A percentile compares a stretch with the other conserved stretches of the same genome.
These are phyloP conservation scores for Galerina sulciceps DNA, from an alignment of 768 basidiomycete genomes.

Conservation along the genomic window DNA sequence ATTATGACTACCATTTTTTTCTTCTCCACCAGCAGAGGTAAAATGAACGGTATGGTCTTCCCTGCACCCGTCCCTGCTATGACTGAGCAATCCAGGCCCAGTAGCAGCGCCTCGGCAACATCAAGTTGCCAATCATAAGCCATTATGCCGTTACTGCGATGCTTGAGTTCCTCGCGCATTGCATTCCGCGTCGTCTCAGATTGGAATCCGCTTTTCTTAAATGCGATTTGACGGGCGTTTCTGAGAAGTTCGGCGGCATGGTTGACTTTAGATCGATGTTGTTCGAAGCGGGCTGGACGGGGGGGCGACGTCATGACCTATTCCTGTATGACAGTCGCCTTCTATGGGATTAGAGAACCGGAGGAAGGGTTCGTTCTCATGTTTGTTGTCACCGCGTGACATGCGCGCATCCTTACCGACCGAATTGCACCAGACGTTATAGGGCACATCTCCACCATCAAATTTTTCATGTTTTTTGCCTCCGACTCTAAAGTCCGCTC, in stretches of 20 bases:
- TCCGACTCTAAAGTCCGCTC: too few species aligned
- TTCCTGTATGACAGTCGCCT: too few species aligned
- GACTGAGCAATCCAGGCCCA: slow-evolving; percentile 33
- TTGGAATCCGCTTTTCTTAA: neutral
- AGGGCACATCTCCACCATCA: too few species aligned
- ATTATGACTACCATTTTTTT: slow-evolving; percentile 16
- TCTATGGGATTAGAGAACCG: too few species aligned
- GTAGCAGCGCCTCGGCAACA: slow-evolving; percentile 32
- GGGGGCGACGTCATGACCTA: too few species aligned
- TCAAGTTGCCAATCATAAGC: slow-evolving; percentile 40
- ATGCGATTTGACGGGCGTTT: neutral
- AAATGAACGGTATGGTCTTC: slow-evolving; percentile 37
- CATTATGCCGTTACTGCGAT: neutral
- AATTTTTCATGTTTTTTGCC: too few species aligned
- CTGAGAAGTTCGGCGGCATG: neutral
- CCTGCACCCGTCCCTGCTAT: slow-evolving; percentile 38
- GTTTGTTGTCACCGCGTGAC: too few species aligned
- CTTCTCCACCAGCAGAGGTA: slow-evolving; percentile 25
- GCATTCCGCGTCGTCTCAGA: neutral
- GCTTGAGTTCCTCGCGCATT: neutral
- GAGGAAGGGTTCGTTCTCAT: too few species aligned
- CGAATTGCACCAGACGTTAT: too few species aligned
- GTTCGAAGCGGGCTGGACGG: too few species aligned
- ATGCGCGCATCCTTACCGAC: too few species aligned
- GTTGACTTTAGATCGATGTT: too few species aligned